Evolutionary conservation across 2,329 filamentous ascomycete genomes (phyloP).

Genomic region (Pseudogymnoascus sp.): DNA sequence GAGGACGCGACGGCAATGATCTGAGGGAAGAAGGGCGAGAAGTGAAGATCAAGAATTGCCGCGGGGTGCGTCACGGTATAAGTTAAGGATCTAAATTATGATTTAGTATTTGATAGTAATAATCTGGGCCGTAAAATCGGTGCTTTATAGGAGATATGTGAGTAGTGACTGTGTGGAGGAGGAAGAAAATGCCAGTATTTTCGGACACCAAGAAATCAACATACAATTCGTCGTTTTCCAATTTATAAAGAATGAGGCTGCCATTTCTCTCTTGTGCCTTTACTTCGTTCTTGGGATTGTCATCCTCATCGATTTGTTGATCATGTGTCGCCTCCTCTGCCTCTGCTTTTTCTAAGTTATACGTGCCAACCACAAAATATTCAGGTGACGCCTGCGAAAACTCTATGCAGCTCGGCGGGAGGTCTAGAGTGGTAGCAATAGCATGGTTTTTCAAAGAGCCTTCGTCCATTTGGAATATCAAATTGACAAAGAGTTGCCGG

Average conservation of each 20-base stretch:
- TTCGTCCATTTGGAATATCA: slow-evolving; percentile 9
- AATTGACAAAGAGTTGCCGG: not conserved
- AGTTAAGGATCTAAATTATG: slow-evolving; percentile 40
- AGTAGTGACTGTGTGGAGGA: slow-evolving; percentile 11
- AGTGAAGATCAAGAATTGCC: slow-evolving; percentile 80
- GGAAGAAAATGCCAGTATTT: not conserved
- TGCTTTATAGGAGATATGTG: not conserved
- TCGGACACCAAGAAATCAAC: slow-evolving; percentile 24
- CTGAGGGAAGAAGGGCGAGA: slow-evolving; percentile 49
- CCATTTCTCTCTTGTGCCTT: slow-evolving; percentile 61
- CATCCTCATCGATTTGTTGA: slow-evolving; percentile 3
- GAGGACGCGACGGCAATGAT: slow-evolving; percentile 72
- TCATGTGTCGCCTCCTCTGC: slow-evolving; percentile 11
- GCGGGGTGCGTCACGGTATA: slow-evolving; percentile 58
- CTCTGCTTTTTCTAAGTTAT: slow-evolving; percentile 56
- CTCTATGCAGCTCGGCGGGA: slow-evolving; percentile 72
- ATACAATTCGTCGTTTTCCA: slow-evolving; percentile 50
- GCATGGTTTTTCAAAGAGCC: not conserved
- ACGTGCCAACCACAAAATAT: slow-evolving; percentile 77
- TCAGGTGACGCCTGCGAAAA: slow-evolving; percentile 57
- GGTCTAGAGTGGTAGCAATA: slow-evolving; percentile 45
- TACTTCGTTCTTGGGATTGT: slow-evolving; percentile 14
- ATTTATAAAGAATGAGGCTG: slow-evolving; percentile 60
- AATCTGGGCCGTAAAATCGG: not conserved
- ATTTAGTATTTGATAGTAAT: not conserved